Base-by-base conservation (phyloP, 495 filamentous ascomycete species). In the Penicillium tannophilum region DNA sequence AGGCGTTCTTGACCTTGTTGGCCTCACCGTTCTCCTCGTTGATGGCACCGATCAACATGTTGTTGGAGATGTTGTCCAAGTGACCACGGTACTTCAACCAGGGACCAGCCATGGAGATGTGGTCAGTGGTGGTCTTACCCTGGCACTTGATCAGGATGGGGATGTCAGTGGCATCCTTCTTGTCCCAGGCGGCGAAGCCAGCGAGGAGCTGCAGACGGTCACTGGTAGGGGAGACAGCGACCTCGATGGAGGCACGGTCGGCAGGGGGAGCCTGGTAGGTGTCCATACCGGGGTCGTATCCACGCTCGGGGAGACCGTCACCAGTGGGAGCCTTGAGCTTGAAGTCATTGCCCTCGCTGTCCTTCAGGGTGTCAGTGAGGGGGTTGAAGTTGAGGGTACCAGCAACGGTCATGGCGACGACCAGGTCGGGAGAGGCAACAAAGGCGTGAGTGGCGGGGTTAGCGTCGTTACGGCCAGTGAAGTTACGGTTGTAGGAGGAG, bases 11-110 rank as follows among this genome's bases (percentile, higher is more conserved):
- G 76, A 98, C 82, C 84, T 93, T 97, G 88, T 98, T 98, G 64
- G 93, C 94, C 83, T 98, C 90, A 56, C 89, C 92, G 78, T 98
- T 98, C 64, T 88, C 93, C 60, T 85, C 83, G 79, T 98, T 98
- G 81, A 91, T 90, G 62, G 94, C 94, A 81, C 95, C 95, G 68
- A 98, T 98, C 76, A 98, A 79, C 93, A 98, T 97, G 86, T 98
- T 98, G 88, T 98, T 98, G 70, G 95, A 98, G 83, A 98, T 98
- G 85, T 98, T 98, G 84, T 98, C 95, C 72, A 98, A 84, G 76
- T 98, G 94, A 49, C 94, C 94, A 85, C 95, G 92, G 86, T 98
- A 98, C 84, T 98, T 98, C 77, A 98, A 85, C 94, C 94, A 98
- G 47, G 94, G 94, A 63, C 94, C 94, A 70, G 94, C 94, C 82